These are phyloP conservation scores for Diaporthe australafricana DNA, from an alignment of 2,329 filamentous ascomycete species.

Conservation along the genomic window DNA sequence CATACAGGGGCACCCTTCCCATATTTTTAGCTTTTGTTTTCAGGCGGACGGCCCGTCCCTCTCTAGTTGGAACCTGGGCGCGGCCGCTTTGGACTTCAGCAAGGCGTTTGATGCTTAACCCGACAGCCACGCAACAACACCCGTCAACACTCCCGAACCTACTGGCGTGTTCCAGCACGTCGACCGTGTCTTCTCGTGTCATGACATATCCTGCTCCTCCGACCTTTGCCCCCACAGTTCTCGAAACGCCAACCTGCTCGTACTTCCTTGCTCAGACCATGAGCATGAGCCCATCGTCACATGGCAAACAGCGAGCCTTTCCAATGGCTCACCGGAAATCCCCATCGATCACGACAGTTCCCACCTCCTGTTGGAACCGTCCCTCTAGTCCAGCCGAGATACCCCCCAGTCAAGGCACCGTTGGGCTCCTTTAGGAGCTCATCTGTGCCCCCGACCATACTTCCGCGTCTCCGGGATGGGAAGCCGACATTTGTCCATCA, in stretches of 20 bases:
- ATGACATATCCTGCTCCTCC: background rate
- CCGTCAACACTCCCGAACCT: background rate
- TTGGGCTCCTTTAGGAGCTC: background rate
- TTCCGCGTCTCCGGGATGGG: background rate
- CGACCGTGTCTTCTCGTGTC: background rate
- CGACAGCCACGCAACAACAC: background rate
- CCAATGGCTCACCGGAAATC: background rate
- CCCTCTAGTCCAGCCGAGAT: background rate
- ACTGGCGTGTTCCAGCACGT: background rate
- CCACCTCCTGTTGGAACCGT: background rate
- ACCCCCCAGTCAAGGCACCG: background rate
- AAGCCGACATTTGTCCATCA: background rate
- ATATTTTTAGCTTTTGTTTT: conserved; percentile 22
- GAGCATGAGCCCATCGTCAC: conserved; percentile 24
- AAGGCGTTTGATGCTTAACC: conserved; percentile 1
- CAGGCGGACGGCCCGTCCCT: conserved; percentile 23
- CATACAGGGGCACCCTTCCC: conserved; percentile 20
- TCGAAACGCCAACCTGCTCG: background rate
- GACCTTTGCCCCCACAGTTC: background rate
- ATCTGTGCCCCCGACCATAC: background rate
- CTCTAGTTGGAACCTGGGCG: conserved; percentile 11
- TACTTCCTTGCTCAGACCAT: background rate
- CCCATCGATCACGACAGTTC: background rate
- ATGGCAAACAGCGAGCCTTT: conserved; percentile 18
- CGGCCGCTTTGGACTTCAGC: background rate